Base-by-base conservation (phyloP, 225 moss, liverwort and hornwort species). In the Climacium dendroides region DNA sequence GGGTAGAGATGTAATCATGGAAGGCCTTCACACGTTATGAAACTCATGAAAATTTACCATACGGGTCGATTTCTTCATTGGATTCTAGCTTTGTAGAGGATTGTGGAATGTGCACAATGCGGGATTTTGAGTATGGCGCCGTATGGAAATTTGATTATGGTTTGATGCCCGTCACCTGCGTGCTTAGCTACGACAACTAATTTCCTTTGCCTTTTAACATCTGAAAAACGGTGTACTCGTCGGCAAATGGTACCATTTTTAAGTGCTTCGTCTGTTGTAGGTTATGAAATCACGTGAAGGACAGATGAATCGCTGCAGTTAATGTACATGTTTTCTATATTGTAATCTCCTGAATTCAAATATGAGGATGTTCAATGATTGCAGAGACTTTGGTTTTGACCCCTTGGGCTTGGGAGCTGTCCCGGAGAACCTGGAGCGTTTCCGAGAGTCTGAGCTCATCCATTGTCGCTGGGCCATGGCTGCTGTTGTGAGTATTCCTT, bases 381-480 rank as follows among this genome's bases (percentile, higher is more conserved):
- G 89, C 95, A 97, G 97, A 63, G 97, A 97, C 79, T 97, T 96
- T 25, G 97, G 97, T 26, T 97, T 97, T 52, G 97, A 97, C 55
- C 95, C 97, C 66, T 86, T 97, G 81, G 87, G 97, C 53, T 91
- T 97, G 26, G 97, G 96, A 62, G 94, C 93, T 84, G 89, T 93
- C 8, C 96, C 97, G 32, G 95, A 96, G 91, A 97, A 97, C 55
- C 88, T 91, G 91, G 89, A 93, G 86, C 93, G 97, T 29, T 97
- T 94, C 88, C 91, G 94, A 85, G 97, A 97, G 88, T 97, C 96
- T 34, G 97, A 97, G 90, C 95, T 97, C 84, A 95, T 97, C 85
- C 97, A 97, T 82, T 45, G n/a, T 50, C 93, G 97, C 74, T 97
- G 97, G 96, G 97, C 97, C 35, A 97, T 97, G 97, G 91, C 94